Evolutionary conservation across 768 basidiomycete genomes (phyloP), one percentile per base, ranked within the genome.

Genomic region (Suillus ampliporus): DNA sequence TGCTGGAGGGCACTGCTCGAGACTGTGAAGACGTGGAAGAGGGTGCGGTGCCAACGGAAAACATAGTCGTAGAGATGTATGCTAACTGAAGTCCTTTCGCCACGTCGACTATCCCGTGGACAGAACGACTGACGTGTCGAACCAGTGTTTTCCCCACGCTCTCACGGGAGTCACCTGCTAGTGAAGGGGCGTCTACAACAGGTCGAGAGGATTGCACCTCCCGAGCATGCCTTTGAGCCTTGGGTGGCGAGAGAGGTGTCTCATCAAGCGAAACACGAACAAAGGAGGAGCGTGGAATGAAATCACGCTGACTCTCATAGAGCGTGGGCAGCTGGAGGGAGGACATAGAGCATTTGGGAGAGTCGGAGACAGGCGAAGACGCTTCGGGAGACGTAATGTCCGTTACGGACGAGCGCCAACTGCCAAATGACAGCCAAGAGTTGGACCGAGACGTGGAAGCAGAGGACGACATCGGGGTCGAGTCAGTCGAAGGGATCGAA

Each of bases 51-150:
- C 70, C 77, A 60, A 80, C 78, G 34, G 80, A 72, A 71, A 84
- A 84, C 70, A 84, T 73, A 6, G 86, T 81, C 37, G 85, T 83
- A 50, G 78, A 74, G 63, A 88, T 80, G 65, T 88, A 89, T 40
- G 83, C 85, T 21, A 76, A 78, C 71, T 89, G 88, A 67, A 89
- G 77, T 13, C 82, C 82, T 62, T 80, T 81, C 8, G 86, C 88
- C 0, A 84, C 75, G 68, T 81, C 83, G 46, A 88, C 72, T 52
- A 88, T 71, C 52, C 77, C 78, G 21, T 72, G 63, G 15, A 81
- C 77, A 4, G 80, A 80, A 56, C 76, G 74, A 26, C 74, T 65
- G 52, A 80, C 72, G 31, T 72, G 79, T 28, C 65, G 59, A 1
- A 69, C 69, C 3, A 75, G 60, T 2, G 61, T 46, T 0, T 60